Percentiles rank a stretch among this genome's conserved stretches.
These are phyloP conservation scores for Rutidosis leptorrhynchoides DNA, from an alignment of 129 eudicot genomes.

Conservation along the genomic window DNA sequence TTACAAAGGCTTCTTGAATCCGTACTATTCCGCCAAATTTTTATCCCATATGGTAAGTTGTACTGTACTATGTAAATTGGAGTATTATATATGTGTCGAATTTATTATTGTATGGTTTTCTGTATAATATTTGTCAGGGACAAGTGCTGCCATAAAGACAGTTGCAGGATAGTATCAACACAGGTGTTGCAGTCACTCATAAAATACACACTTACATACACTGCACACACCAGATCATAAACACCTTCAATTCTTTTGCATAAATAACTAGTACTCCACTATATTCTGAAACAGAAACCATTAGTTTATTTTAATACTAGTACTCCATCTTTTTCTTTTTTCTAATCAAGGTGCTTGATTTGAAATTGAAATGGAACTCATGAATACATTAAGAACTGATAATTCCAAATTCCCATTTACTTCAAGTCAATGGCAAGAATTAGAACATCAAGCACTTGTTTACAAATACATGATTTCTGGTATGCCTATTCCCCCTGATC, in stretches of 20 bases:
- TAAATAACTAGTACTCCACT: background rate
- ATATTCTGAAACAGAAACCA: slow-evolving; percentile 3
- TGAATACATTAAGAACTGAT: slow-evolving; percentile 13
- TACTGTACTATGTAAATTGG: background rate
- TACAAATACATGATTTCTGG: slow-evolving; percentile 94
- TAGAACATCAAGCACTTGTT: slow-evolving; percentile 90
- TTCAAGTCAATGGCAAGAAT: slow-evolving; percentile 84
- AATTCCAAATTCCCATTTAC: slow-evolving; percentile 65
- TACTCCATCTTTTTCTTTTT: background rate
- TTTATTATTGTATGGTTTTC: slow-evolving; percentile 56
- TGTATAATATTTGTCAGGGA: slow-evolving; percentile 51
- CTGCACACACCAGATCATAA: slow-evolving; percentile 17
- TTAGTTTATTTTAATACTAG: background rate
- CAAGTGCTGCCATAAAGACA: slow-evolving; percentile 68
- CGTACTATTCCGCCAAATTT: too few species aligned
- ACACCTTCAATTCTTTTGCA: slow-evolving; percentile 3
- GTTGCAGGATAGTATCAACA: slow-evolving; percentile 32
- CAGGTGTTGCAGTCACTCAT: slow-evolving; percentile 39
- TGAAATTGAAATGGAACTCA: slow-evolving; percentile 24
- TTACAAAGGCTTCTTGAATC: too few species aligned
- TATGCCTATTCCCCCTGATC: slow-evolving; percentile 84
- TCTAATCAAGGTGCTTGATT: slow-evolving; percentile 26
- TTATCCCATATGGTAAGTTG: background rate
- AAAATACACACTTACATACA: background rate
- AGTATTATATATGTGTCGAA: background rate